phyloP scores from a whole-genome alignment of 2,329 filamentous ascomycete genomes.

The Botryotinia narcissicola region DNA sequence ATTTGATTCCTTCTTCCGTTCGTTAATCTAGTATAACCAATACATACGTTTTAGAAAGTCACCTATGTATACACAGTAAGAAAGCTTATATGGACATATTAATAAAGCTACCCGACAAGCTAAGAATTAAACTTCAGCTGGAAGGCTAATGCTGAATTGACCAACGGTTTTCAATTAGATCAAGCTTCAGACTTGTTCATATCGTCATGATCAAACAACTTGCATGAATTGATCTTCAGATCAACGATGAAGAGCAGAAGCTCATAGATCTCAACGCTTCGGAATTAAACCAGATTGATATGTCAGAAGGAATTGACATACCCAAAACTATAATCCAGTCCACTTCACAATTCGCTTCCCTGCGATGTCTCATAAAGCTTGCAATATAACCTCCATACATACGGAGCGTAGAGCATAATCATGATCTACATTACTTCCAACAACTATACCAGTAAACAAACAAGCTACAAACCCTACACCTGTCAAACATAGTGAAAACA shows the following conservation, averaged over 20 bases:
- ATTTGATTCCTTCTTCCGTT: not conserved
- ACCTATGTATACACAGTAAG: not conserved
- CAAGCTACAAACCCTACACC: not conserved
- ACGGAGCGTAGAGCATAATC: not conserved
- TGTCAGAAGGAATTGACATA: too few relatives aligned
- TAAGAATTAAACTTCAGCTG: not conserved
- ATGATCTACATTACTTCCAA: not conserved
- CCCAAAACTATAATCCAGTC: not conserved
- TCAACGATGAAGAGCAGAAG: not conserved
- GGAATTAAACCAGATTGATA: too few relatives aligned
- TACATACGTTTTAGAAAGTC: not conserved
- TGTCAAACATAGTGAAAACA: not conserved
- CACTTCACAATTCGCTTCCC: not conserved
- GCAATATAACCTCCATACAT: not conserved
- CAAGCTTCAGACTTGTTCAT: not conserved
- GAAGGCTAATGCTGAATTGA: too few relatives aligned
- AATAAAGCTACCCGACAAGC: not conserved
- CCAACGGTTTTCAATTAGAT: too few relatives aligned
- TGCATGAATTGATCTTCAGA: not conserved
- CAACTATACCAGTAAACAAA: fast-evolving
- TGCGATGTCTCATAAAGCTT: not conserved
- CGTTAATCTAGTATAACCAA: not conserved
- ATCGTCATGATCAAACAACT: not conserved
- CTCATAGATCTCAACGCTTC: not conserved
- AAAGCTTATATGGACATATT: not conserved